Conservation (phyloP, 768 basidiomycete genomes). For the Rubroboletus pulcherrimus region DNA sequence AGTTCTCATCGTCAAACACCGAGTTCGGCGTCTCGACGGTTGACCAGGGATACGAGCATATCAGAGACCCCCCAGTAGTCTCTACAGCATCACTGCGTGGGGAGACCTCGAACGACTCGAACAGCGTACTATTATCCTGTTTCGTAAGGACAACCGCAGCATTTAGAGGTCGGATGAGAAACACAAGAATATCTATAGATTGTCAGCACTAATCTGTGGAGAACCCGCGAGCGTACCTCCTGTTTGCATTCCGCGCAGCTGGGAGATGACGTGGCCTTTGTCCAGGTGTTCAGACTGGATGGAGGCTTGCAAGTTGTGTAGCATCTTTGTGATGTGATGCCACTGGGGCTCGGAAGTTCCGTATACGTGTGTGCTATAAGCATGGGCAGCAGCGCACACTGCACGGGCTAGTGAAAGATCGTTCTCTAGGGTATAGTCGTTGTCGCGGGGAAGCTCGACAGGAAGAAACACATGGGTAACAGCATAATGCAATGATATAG, state of each 20-base stretch:
- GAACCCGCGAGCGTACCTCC: not conserved
- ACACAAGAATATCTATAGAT: constrained; percentile 31
- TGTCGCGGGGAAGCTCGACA: not conserved
- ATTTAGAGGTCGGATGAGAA: constrained; percentile 42
- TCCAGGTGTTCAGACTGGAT: not conserved
- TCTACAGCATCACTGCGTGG: constrained; percentile 26
- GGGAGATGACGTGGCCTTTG: not conserved
- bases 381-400: not conserved
- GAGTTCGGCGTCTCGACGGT: constrained; percentile 8
- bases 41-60: constrained; percentile 27
- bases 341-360: not conserved
- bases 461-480: constrained; percentile 14
- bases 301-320: constrained; percentile 1
- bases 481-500: not conserved
- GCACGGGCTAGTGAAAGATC: not conserved
- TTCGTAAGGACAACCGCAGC: constrained; percentile 39
- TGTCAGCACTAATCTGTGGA: not conserved
- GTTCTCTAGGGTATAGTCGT: not conserved
- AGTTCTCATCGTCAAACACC: constrained; percentile 8
- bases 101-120: constrained; percentile 10
- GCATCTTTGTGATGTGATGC: not conserved
- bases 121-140: constrained; percentile 22
- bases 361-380: not conserved
- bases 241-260: not conserved
- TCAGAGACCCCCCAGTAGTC: constrained; percentile 30